Percentiles rank a stretch among this genome's conserved stretches.
These are phyloP conservation scores for Bipolaris sorokiniana DNA, from an alignment of 2,329 filamentous ascomycete species.

Conservation along the genomic window DNA sequence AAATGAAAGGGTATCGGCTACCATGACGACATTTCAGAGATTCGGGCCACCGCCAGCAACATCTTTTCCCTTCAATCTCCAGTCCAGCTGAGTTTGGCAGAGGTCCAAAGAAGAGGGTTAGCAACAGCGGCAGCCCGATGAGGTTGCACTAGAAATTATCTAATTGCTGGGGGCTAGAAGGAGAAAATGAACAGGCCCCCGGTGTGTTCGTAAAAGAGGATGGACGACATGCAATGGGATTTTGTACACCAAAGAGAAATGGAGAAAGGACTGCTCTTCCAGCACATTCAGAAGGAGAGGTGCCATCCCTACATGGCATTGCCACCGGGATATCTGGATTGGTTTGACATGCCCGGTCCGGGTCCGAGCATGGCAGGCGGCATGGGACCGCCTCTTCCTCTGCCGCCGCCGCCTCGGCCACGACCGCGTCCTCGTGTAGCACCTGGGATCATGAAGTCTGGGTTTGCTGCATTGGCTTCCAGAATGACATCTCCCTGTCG, in stretches of 20 bases:
- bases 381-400: conserved; percentile 40
- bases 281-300: background rate
- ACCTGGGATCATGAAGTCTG: conserved; percentile 79
- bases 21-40: background rate
- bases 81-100: background rate
- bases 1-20: background rate
- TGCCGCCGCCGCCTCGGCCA: conserved; percentile 32
- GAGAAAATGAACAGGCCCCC: background rate
- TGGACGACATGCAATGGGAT: background rate
- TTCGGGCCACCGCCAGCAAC: background rate
- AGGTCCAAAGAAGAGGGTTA: background rate
- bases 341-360: conserved; percentile 33
- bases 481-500: conserved; percentile 74
- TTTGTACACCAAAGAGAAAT: conserved; percentile 10
- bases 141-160: conserved; percentile 15
- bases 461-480: conserved; percentile 67
- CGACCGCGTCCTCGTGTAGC: conserved; percentile 45
- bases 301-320: conserved; percentile 37
- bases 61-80: background rate
- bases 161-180: conserved; percentile 4
- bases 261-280: background rate
- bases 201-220: conserved; percentile 6
- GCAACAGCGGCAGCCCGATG: background rate
- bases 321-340: conserved; percentile 44
- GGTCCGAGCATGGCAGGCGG: conserved; percentile 24